phyloP scores from a whole-genome alignment of 2,329 filamentous ascomycete genomes.

The Cryphonectria parasitica region DNA sequence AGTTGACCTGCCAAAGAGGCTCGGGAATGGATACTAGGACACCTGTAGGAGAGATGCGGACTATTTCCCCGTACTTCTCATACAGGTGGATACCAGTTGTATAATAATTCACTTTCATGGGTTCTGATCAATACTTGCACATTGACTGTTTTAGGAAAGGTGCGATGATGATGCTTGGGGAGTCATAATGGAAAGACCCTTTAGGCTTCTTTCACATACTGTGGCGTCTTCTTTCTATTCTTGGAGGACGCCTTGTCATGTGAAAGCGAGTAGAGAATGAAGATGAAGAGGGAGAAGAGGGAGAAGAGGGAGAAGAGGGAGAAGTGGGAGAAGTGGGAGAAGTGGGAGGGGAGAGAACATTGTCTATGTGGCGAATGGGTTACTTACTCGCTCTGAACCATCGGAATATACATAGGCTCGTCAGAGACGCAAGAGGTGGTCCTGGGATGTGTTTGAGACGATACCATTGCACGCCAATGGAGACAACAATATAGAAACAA shows the following conservation, averaged over 20 bases:
- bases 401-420: constrained; percentile 34
- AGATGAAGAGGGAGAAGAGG: background rate
- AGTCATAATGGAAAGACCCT: background rate
- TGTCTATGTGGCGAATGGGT: background rate
- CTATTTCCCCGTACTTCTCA: constrained; percentile 35
- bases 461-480: constrained; percentile 30
- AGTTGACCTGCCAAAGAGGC: constrained; percentile 35
- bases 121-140: background rate
- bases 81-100: constrained; percentile 32
- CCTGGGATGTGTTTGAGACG: constrained; percentile 37
- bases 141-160: background rate
- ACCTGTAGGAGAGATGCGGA: constrained; percentile 37
- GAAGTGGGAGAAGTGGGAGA: background rate
- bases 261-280: no score
- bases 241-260: no score
- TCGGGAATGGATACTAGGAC: constrained; percentile 36
- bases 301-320: background rate
- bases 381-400: background rate
- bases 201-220: background rate
- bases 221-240: no score
- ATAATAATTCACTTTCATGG: constrained; percentile 19
- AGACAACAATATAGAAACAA: background rate
- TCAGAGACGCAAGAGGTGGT: constrained; percentile 34
- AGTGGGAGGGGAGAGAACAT: background rate
- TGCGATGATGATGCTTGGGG: background rate